Conservation (phyloP, 306 rosid species). For the Delonix regia region DNA sequence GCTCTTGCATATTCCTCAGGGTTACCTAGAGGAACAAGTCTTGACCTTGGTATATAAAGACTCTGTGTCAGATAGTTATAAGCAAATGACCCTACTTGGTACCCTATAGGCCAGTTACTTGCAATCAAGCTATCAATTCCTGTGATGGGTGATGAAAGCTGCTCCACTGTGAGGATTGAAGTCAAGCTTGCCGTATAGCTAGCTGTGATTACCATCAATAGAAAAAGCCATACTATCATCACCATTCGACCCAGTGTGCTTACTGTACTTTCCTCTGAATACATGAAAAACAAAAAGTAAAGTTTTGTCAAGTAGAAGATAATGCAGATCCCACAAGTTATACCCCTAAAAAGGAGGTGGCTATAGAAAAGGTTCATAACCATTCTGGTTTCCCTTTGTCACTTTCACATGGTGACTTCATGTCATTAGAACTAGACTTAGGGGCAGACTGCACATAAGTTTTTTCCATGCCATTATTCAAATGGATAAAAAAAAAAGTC, state of each 20-base stretch:
- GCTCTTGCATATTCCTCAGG: slow-evolving; percentile 87
- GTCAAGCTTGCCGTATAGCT: slow-evolving; percentile 97
- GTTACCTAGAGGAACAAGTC: slow-evolving; percentile 77
- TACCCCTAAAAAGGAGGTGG: slow-evolving; percentile 8
- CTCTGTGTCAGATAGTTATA: slow-evolving; percentile 74
- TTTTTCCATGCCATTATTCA: too few species aligned
- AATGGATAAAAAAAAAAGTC: not conserved
- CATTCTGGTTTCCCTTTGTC: slow-evolving; percentile 4
- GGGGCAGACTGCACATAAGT: too few species aligned
- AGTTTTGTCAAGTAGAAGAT: slow-evolving; percentile 36
- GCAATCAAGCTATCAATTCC: slow-evolving; percentile 90
- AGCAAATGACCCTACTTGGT: slow-evolving; percentile 94
- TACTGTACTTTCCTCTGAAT: slow-evolving; percentile 77
- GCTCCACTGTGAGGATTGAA: slow-evolving; percentile 92
- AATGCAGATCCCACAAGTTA: slow-evolving; percentile 20
- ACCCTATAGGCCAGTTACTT: slow-evolving; percentile 78
- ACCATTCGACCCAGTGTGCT: slow-evolving; percentile 90
- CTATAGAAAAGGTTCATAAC: slow-evolving; percentile 21
- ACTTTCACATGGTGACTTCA: not conserved
- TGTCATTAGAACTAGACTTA: too few species aligned
- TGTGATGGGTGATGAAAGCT: slow-evolving; percentile 81
- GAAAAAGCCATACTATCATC: slow-evolving; percentile 95
- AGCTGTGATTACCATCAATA: slow-evolving; percentile 89
- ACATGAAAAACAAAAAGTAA: slow-evolving; percentile 36
- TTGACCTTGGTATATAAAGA: slow-evolving; percentile 63